Base-by-base conservation (phyloP, 257 asterid genomes). In the Nicotiana undulata region DNA sequence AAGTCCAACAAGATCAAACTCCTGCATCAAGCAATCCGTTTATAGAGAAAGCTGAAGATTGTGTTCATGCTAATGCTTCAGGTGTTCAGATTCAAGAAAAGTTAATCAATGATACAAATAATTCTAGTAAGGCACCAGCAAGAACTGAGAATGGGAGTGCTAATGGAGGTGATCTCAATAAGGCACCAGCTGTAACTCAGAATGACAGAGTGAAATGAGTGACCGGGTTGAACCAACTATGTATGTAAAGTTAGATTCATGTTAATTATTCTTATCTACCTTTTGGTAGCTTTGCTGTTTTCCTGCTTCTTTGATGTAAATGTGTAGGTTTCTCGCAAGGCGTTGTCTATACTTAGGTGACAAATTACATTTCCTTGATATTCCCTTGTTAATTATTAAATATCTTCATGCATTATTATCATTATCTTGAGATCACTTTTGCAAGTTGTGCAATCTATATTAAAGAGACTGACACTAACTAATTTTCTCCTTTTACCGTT, bases 1-100 rank as follows among this genome's bases (percentile, higher is more conserved):
- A 63, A 81, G 80, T 37, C 52, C 83, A 75, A 81, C 84, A 79
- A 77, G 81, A 83, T 49, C 89, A 10, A 79, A 63, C 80, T 40
- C 80, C 83, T 83, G 74, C 75, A 82, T 72, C 76, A 31, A 83
- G 84, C 81, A 67, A 81, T 56, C 29, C 75, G 29, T 31, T 76
- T 29, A 82, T 82, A 22, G 84, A 81, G 81, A 66, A 72, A 60
- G 87, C 37, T 26, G 89, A 59, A 49, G 61, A 13, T 46, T 80
- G 90, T 46, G 79, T 87, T 40, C 78, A 53, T 26, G 65, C 79
- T 22, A 85, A 56, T 5, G 59, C 76, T 75, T 70, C 83, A 24
- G 44, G 13, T 29, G 15, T 80, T 72, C 86, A 65, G 68, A 79
- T 81, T 40, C 65, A 76, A 56, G 88, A 78, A 72, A 80, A 81